Evolutionary conservation across 1,139 yeast species (phyloP).

Genomic region (Zygosaccharomyces pseudobailii): DNA sequence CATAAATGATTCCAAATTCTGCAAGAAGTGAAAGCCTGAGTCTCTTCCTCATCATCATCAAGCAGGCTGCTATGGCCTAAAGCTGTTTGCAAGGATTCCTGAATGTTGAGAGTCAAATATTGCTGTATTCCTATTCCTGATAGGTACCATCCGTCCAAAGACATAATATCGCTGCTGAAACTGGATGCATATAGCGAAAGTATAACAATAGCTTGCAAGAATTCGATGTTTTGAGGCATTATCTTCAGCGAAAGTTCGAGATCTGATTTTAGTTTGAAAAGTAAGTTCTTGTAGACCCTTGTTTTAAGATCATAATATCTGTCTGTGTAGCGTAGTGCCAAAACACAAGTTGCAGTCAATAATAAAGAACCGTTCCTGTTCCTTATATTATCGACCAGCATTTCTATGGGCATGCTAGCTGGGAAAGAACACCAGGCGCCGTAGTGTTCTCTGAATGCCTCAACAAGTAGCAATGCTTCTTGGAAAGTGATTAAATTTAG

Average conservation of each 20-base stretch:
- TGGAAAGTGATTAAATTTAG: conserved; percentile 46
- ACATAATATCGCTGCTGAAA: conserved; percentile 37
- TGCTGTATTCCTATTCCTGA: conserved; percentile 22
- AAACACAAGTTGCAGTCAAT: conserved; percentile 56
- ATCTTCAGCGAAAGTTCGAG: conserved; percentile 42
- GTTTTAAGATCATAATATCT: conserved; percentile 39
- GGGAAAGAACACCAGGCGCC: conserved; percentile 81
- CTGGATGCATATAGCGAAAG: conserved; percentile 59
- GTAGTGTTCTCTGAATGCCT: conserved; percentile 59
- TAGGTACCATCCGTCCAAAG: conserved; percentile 23
- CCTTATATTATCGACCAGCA: conserved; percentile 49
- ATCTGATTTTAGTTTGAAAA: conserved; percentile 40
- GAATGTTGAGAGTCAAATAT: conserved; percentile 13
- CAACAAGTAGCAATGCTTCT: conserved; percentile 49
- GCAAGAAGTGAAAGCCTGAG: conserved; percentile 25
- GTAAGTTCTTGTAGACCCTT: conserved; percentile 35
- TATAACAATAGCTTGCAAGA: conserved; percentile 60
- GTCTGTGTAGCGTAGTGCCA: conserved; percentile 48
- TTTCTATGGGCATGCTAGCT: conserved; percentile 45
- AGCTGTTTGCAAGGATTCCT: conserved; percentile 10
- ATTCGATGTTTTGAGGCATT: conserved; percentile 48
- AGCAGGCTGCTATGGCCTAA: not conserved
- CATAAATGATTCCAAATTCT: conserved; percentile 72
- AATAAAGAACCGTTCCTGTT: conserved; percentile 51
- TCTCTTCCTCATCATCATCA: conserved; percentile 16